Conservation (phyloP, 2,329 filamentous ascomycete genomes). For the Aureobasidium musti region DNA sequence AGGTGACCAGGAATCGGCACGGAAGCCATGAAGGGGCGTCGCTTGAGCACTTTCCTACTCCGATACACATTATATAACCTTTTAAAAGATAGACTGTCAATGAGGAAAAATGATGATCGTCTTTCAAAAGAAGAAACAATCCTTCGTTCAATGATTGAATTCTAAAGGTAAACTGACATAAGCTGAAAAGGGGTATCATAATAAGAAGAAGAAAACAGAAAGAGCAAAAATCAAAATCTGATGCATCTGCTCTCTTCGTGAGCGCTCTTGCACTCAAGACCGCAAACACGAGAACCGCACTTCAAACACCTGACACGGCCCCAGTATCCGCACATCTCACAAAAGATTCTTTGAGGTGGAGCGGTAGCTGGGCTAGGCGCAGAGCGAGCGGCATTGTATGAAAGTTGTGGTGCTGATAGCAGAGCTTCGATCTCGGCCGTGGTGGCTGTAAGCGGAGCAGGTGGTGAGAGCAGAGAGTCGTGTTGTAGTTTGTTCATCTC, state of each 20-base stretch:
- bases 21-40: too few species aligned
- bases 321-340: constrained; percentile 82
- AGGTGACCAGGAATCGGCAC: too few species aligned
- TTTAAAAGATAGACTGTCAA: too few species aligned
- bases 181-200: constrained; percentile 20
- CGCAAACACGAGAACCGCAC: constrained; percentile 77
- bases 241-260: constrained; percentile 73
- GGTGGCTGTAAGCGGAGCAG: constrained; percentile 36
- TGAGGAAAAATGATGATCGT: too few species aligned
- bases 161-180: not conserved
- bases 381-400: constrained; percentile 63
- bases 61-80: too few species aligned
- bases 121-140: too few species aligned
- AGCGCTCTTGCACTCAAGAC: constrained; percentile 69
- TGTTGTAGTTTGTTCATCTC: not conserved
- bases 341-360: constrained; percentile 65
- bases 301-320: constrained; percentile 73
- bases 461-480: constrained; percentile 28
- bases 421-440: constrained; percentile 62
- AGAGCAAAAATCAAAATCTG: constrained; percentile 44
- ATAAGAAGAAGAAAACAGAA: not conserved
- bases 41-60: too few species aligned
- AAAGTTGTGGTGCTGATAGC: constrained; percentile 64
- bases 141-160: not conserved
- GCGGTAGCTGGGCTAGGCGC: constrained; percentile 44